These are phyloP conservation scores for Tolypocladium inflatum DNA, from an alignment of 2,329 filamentous ascomycete species.

Conservation along the genomic window DNA sequence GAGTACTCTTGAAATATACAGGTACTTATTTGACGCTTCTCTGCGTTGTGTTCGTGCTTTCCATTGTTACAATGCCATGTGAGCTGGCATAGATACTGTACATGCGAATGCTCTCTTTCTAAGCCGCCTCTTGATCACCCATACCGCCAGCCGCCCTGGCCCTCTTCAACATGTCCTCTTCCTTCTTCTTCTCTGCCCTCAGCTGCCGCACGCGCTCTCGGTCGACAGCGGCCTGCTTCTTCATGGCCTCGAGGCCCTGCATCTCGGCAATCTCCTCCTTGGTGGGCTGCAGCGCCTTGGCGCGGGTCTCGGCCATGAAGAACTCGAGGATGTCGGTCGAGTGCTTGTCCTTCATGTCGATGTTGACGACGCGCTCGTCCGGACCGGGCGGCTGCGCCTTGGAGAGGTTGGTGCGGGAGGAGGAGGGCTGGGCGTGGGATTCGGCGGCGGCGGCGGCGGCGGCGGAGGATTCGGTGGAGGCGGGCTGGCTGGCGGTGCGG, in stretches of 20 bases:
- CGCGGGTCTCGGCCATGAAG: conserved; percentile 54
- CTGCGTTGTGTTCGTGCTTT: neutral
- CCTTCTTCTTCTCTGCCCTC: conserved; percentile 48
- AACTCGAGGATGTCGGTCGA: conserved; percentile 54
- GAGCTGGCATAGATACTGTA: neutral
- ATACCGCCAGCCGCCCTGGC: conserved; percentile 29
- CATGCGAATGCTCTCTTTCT: conserved; percentile 1
- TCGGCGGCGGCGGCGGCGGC: too few relatives aligned
- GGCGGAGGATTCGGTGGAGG: conserved; percentile 14
- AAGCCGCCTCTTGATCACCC: conserved; percentile 21
- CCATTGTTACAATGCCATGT: neutral
- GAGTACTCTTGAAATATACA: neutral
- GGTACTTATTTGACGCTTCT: neutral
- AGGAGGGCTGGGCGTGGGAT: conserved; percentile 29
- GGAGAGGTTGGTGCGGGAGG: conserved; percentile 36
- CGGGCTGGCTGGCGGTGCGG: conserved; percentile 24
- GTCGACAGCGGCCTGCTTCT: conserved; percentile 42
- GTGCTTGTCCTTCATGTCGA: conserved; percentile 55
- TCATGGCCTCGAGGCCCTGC: conserved; percentile 44
- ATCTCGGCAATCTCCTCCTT: conserved; percentile 50
- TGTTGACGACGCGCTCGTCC: conserved; percentile 40
- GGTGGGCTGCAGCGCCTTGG: conserved; percentile 45
- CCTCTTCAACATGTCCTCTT: conserved; percentile 41
- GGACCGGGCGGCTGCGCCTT: conserved; percentile 37
- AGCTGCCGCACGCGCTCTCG: conserved; percentile 41